A percentile compares a stretch with the other conserved stretches of the same genome.
Conservation (phyloP, 139 green algal species). For the Marvania coccoides region DNA sequence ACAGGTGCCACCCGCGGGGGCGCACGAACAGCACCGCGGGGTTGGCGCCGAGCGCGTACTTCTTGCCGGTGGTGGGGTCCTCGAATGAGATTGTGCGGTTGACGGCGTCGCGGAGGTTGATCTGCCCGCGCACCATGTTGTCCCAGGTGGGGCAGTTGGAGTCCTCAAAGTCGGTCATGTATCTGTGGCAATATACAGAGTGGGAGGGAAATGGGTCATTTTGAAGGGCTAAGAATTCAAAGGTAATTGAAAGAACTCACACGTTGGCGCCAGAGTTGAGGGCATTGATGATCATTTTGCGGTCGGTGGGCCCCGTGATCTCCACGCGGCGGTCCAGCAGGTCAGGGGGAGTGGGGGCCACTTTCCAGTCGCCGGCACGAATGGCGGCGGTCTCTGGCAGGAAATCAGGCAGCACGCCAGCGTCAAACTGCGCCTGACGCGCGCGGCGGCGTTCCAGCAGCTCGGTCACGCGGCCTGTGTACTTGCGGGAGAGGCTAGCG, state of each 20-base stretch:
- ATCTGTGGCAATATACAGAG: too few species aligned
- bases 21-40: conserved; percentile 25
- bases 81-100: conserved; percentile 45
- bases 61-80: conserved; percentile 54
- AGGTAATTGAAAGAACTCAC: too few species aligned
- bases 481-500: conserved; percentile 25
- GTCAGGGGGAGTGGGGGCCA: conserved; percentile 53
- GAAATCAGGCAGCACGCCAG: conserved; percentile 56
- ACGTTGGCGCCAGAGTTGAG: conserved; percentile 59
- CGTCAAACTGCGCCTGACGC: conserved; percentile 49
- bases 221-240: too few species aligned
- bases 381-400: conserved; percentile 52
- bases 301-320: conserved; percentile 79
- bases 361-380: conserved; percentile 57
- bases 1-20: conserved; percentile 66
- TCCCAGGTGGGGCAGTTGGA: conserved; percentile 74
- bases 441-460: conserved; percentile 48
- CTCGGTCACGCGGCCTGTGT: conserved; percentile 48
- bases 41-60: conserved; percentile 49
- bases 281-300: conserved; percentile 60
- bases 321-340: conserved; percentile 77
- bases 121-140: conserved; percentile 16
- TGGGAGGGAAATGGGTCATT: too few species aligned
- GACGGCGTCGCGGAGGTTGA: conserved; percentile 22
- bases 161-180: conserved; percentile 86